phyloP scores from a whole-genome alignment of 805 yeast genomes.

The Debaryomyces castellii region DNA sequence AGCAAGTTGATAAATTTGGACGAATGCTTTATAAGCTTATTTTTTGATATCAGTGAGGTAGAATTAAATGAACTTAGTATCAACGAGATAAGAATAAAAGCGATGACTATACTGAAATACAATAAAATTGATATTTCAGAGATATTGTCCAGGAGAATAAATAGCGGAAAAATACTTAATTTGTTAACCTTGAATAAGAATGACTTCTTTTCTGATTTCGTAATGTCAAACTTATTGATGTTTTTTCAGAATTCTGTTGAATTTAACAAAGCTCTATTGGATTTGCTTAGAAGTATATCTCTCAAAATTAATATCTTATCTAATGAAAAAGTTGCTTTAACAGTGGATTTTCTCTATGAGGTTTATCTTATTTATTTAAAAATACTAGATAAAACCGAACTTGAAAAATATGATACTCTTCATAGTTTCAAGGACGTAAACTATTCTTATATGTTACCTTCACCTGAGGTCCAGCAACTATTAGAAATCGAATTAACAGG shows the following conservation, averaged over 20 bases:
- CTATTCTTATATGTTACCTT: constrained; percentile 5
- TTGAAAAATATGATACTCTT: constrained; percentile 10
- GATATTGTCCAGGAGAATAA: neutral
- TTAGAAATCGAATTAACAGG: neutral
- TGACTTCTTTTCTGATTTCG: constrained; percentile 1
- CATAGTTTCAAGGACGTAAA: constrained; percentile 1
- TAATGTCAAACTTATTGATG: constrained; percentile 3
- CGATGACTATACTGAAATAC: constrained; percentile 13
- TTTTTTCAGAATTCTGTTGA: constrained; percentile 16
- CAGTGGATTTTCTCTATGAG: constrained; percentile 15
- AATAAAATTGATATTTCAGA: neutral
- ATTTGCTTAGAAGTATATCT: constrained; percentile 5
- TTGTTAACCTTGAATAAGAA: neutral
- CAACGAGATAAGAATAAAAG: constrained; percentile 11
- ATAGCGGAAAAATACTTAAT: neutral
- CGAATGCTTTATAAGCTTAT: neutral
- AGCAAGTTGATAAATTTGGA: neutral
- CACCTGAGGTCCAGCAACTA: neutral
- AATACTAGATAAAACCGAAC: constrained; percentile 6
- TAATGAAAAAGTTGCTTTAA: constrained; percentile 7
- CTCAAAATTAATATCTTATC: constrained; percentile 9
- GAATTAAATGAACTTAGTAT: neutral
- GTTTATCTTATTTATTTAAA: constrained; percentile 8
- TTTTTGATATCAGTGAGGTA: constrained; percentile 2
- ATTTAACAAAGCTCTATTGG: constrained; percentile 10